A percentile compares a stretch with the other conserved stretches of the same genome.
phyloP scores from a whole-genome alignment of 352 stramenopile species.

The Globisporangium okanoganense region DNA sequence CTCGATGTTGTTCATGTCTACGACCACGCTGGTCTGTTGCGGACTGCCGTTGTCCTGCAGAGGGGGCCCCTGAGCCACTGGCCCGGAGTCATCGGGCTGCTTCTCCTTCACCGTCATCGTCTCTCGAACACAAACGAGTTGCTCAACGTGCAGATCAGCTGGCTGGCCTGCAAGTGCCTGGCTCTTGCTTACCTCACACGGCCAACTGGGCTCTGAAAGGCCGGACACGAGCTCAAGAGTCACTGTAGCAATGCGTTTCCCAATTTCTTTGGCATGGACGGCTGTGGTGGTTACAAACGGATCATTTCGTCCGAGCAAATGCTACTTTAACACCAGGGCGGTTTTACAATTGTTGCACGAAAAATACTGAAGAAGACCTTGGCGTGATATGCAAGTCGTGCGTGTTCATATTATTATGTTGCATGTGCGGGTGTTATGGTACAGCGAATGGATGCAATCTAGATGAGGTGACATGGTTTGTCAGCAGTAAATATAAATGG shows the following conservation, averaged over 20 bases:
- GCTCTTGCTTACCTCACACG: too few relatives aligned
- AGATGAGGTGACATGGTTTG: background rate
- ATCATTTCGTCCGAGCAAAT: background rate
- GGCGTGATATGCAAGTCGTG: background rate
- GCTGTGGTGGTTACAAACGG: background rate
- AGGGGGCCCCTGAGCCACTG: background rate
- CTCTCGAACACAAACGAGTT: too few relatives aligned
- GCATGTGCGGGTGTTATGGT: background rate
- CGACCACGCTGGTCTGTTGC: background rate
- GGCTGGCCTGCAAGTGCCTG: too few relatives aligned
- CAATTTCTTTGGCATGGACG: background rate
- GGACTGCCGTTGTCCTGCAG: background rate
- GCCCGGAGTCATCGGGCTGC: too few relatives aligned
- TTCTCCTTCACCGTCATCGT: background rate
- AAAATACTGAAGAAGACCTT: too few relatives aligned
- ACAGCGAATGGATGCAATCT: background rate
- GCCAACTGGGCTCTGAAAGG: too few relatives aligned
- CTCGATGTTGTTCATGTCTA: conserved; percentile 3
- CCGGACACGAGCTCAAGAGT: background rate
- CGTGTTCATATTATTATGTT: background rate
- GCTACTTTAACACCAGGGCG: too few relatives aligned
- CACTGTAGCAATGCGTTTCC: background rate
- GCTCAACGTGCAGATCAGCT: too few relatives aligned
- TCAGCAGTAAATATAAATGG: background rate
- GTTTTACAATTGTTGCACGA: too few relatives aligned